Conservation (phyloP, 2,329 filamentous ascomycete species). For the Didymellaceae sp. region DNA sequence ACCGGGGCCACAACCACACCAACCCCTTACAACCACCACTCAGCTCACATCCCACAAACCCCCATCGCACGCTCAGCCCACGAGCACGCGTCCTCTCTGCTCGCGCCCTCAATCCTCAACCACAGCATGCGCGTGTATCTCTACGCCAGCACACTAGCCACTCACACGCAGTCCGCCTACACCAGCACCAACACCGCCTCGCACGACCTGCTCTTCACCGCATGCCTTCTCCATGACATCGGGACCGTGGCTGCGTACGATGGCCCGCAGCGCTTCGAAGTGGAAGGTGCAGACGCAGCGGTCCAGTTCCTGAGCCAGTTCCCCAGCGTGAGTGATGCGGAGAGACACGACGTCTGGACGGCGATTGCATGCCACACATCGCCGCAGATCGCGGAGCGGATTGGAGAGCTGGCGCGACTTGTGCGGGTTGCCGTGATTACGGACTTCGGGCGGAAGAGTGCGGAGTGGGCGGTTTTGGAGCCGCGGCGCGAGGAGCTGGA, state of each 20-base stretch:
- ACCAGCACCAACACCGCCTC: slow-evolving; percentile 49
- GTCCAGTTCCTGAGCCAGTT: slow-evolving; percentile 38
- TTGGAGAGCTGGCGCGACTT: slow-evolving; percentile 47
- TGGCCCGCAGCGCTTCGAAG: slow-evolving; percentile 52
- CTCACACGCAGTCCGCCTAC: slow-evolving; percentile 38
- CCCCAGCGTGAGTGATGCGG: slow-evolving; percentile 24
- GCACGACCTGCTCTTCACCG: slow-evolving; percentile 55
- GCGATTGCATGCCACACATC: slow-evolving; percentile 55
- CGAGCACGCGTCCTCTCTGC: slow-evolving; percentile 57
- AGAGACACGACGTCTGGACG: slow-evolving; percentile 52
- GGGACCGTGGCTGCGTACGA: slow-evolving; percentile 63
- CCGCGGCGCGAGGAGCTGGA: slow-evolving; percentile 33
- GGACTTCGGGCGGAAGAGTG: slow-evolving; percentile 47
- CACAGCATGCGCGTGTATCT: slow-evolving; percentile 75
- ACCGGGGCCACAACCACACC: too few species aligned
- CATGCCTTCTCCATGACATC: slow-evolving; percentile 76
- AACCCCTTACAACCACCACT: too few species aligned
- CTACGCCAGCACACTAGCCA: slow-evolving; percentile 55
- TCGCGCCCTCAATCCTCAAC: slow-evolving; percentile 66
- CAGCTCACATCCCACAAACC: slow-evolving; percentile 52
- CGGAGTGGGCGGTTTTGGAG: slow-evolving; percentile 26
- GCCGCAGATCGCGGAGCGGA: slow-evolving; percentile 54
- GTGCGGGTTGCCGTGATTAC: slow-evolving; percentile 49
- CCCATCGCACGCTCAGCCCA: slow-evolving; percentile 56
- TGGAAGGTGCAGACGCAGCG: slow-evolving; percentile 55